Evolutionary conservation across 2,329 filamentous ascomycete species (phyloP), one percentile per base, ranked within the genome.

Genomic region (Coleophoma crateriformis): DNA sequence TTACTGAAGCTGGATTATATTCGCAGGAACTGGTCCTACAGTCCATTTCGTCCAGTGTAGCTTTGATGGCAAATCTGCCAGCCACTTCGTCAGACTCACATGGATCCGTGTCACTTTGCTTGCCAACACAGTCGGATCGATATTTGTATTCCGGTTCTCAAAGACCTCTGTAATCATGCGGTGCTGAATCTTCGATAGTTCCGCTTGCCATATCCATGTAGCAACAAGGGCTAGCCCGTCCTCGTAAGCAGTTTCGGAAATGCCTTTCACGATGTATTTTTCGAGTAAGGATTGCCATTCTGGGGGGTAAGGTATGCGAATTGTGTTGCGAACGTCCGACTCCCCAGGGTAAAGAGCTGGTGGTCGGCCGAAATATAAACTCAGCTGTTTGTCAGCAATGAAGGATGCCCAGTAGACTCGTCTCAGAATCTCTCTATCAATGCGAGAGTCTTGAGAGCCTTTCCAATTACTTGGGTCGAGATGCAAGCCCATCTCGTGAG

Each of bases 11-110:
- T 76, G 71, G 38, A 76, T 68, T 1, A 77, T 71, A 27, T 70
- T 69, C 3, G 70, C 64, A 3, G 72, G 70, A 4, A 77, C 69
- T 17, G 71, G 65, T 3, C 71, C 71, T 1, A 73, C 69, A 2
- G 69, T 74, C 73, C 74, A 76, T 49, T 74, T 71, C 47, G 74
- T 75, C 73, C 74, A 77, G 52, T 77, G 71, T 35, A 77, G 58
- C 27, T 71, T 73, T 5, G 68, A 66, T 2, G 74, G 74, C 2
- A 77, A 62, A 37, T 65, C 68, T 3, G 69, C 65, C 1, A 74
- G 63, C 74, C 74, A 76, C 48, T 71, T 74, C 10, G 66, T 71
- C 43, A 77, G 61, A 2, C 71, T 66, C 12, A 71, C 66, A 58
- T 77, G 71, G n/a, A 76, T 72, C 39, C 72, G 67, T 44, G 69